Conservation (phyloP, 2,329 filamentous ascomycete species). For the Paracorniculantispora psalliotae region DNA sequence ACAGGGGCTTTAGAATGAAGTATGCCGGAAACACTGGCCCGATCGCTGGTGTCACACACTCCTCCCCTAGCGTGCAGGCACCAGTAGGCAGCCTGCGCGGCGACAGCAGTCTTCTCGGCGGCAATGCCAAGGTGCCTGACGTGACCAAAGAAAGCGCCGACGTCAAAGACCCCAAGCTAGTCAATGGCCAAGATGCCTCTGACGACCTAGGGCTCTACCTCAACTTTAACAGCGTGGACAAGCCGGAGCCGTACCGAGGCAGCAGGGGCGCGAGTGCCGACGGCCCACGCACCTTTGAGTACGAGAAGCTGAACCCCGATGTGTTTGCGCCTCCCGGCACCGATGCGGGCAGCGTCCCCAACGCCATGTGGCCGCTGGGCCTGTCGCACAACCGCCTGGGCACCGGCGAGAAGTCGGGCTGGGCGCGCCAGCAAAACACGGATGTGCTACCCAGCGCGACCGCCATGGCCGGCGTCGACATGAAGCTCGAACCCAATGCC, state of each 20-base stretch:
- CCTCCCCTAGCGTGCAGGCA: constrained; percentile 33
- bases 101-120: constrained; percentile 34
- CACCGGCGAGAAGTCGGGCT: constrained; percentile 40
- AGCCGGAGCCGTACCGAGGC: constrained; percentile 53
- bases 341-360: constrained; percentile 42
- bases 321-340: constrained; percentile 49
- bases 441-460: constrained; percentile 44
- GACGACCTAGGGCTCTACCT: constrained; percentile 41
- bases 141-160: constrained; percentile 34
- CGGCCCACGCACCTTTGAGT: constrained; percentile 44
- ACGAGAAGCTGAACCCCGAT: constrained; percentile 52
- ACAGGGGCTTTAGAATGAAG: constrained; percentile 27
- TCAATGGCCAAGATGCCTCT: constrained; percentile 46
- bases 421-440: constrained; percentile 50
- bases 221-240: constrained; percentile 46
- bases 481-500: constrained; percentile 51
- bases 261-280: constrained; percentile 44
- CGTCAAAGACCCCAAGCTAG: constrained; percentile 35
- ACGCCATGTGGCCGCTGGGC: constrained; percentile 51
- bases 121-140: constrained; percentile 32
- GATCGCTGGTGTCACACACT: constrained; percentile 36
- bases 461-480: constrained; percentile 54
- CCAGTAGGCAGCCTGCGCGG: constrained; percentile 37
- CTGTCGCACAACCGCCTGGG: constrained; percentile 46
- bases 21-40: constrained; percentile 39